phyloP scores from a whole-genome alignment of 805 yeast species.

The Zygosaccharomyces gambellarensis region DNA sequence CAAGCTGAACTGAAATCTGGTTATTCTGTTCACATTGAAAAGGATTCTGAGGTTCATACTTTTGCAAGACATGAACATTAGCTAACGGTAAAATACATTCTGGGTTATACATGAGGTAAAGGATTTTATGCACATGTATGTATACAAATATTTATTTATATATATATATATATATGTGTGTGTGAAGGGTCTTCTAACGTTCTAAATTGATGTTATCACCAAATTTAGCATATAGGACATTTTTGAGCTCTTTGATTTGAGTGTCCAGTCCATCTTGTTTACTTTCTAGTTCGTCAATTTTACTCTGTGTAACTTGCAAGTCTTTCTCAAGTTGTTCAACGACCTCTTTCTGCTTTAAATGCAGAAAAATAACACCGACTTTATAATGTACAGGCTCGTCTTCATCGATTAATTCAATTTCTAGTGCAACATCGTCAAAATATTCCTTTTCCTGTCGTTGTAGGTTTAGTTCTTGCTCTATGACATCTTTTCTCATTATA shows the following conservation, averaged over 20 bases:
- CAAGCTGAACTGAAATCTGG: slow-evolving; percentile 18
- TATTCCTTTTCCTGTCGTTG: slow-evolving; percentile 74
- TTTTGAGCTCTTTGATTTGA: slow-evolving; percentile 57
- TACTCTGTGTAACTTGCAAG: slow-evolving; percentile 46
- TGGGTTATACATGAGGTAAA: neutral
- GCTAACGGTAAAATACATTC: neutral
- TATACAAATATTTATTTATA: neutral
- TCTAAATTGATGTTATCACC: slow-evolving; percentile 88
- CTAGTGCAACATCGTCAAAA: slow-evolving; percentile 78
- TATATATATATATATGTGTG: neutral
- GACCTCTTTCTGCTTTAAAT: slow-evolving; percentile 60
- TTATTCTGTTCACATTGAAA: slow-evolving; percentile 22
- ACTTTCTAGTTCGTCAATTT: slow-evolving; percentile 44
- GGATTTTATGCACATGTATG: too few relatives aligned
- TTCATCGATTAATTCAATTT: slow-evolving; percentile 78
- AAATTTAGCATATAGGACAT: slow-evolving; percentile 76
- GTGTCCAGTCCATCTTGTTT: slow-evolving; percentile 50
- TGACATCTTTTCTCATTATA: slow-evolving; percentile 62
- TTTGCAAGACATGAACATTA: slow-evolving; percentile 8
- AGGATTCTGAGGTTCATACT: slow-evolving; percentile 30
- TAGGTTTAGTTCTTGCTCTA: slow-evolving; percentile 45
- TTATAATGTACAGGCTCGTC: slow-evolving; percentile 70
- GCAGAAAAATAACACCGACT: slow-evolving; percentile 75
- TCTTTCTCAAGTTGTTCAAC: slow-evolving; percentile 64
- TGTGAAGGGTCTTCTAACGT: slow-evolving; percentile 32